Percentiles rank a stretch among this genome's conserved stretches.
These are phyloP conservation scores for Nymphaea thermarum DNA, from an alignment of 164 flowering plant genomes.

Conservation along the genomic window DNA sequence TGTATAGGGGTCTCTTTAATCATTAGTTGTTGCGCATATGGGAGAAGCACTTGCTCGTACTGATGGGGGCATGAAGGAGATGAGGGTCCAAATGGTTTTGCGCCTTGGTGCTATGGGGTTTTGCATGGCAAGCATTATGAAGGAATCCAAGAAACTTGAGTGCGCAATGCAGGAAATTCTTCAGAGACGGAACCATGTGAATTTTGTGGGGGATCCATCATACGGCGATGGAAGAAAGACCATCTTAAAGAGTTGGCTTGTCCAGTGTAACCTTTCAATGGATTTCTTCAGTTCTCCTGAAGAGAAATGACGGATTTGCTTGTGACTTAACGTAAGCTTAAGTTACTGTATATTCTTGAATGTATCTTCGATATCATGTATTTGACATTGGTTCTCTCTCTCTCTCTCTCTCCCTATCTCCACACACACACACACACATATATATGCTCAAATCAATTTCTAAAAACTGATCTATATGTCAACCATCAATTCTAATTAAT, in stretches of 20 bases:
- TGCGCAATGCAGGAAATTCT: slow-evolving; percentile 42
- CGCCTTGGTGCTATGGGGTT: slow-evolving; percentile 47
- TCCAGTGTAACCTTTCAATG: too few relatives aligned
- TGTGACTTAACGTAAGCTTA: background rate
- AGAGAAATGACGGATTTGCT: background rate
- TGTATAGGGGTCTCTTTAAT: slow-evolving; percentile 12
- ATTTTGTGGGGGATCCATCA: slow-evolving; percentile 34
- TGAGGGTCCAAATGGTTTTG: slow-evolving; percentile 26
- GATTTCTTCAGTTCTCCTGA: background rate
- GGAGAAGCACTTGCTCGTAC: slow-evolving; percentile 16
- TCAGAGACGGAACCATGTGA: slow-evolving; percentile 53
- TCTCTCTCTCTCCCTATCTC: too few relatives aligned
- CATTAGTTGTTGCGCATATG: slow-evolving; percentile 34
- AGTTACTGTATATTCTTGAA: background rate
- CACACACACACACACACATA: too few relatives aligned
- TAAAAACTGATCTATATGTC: too few relatives aligned
- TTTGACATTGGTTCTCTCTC: too few relatives aligned
- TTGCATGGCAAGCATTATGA: slow-evolving; percentile 42
- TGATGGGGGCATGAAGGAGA: slow-evolving; percentile 22
- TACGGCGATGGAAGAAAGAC: background rate
- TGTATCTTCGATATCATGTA: background rate
- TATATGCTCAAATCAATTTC: too few relatives aligned
- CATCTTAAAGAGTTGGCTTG: background rate
- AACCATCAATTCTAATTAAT: too few relatives aligned
- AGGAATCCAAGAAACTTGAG: slow-evolving; percentile 42